Evolutionary conservation across 352 stramenopile species (phyloP).

Genomic region (Phytophthora europaea): DNA sequence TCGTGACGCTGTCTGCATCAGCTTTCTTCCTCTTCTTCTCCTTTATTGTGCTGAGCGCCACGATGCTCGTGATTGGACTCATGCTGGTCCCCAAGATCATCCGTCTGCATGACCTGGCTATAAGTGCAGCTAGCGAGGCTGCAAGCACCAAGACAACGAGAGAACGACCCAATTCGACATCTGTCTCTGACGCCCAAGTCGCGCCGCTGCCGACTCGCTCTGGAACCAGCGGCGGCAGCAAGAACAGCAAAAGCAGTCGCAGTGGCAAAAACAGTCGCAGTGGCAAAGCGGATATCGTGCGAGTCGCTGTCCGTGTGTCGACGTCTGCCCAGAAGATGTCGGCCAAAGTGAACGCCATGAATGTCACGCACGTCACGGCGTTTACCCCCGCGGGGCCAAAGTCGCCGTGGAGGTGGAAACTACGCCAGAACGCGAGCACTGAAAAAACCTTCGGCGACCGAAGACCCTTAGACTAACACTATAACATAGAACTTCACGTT

Average conservation of each 20-base stretch:
- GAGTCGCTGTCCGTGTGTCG: constrained; percentile 9
- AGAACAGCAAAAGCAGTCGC: constrained; percentile 17
- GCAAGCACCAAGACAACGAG: constrained; percentile 7
- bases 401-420: constrained; percentile 21
- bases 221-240: constrained; percentile 8
- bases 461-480: not conserved
- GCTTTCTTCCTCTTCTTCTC: constrained; percentile 53
- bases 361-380: constrained; percentile 23
- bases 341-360: constrained; percentile 31
- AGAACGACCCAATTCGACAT: constrained; percentile 16
- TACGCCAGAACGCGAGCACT: not conserved
- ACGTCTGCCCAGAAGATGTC: constrained; percentile 22
- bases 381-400: constrained; percentile 8
- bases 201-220: constrained; percentile 11
- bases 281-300: constrained; percentile 27
- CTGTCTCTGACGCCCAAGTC: constrained; percentile 18
- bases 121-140: constrained; percentile 11
- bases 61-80: constrained; percentile 41
- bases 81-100: constrained; percentile 53
- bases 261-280: constrained; percentile 1
- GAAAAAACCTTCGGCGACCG: not conserved
- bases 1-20: constrained; percentile 47
- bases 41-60: constrained; percentile 38
- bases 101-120: constrained; percentile 30
- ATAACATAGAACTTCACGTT: not conserved